Evolutionary conservation across 2,329 filamentous ascomycete species (phyloP), one percentile per base, ranked within the genome.

Genomic region (Cladosporium cucumerinum): DNA sequence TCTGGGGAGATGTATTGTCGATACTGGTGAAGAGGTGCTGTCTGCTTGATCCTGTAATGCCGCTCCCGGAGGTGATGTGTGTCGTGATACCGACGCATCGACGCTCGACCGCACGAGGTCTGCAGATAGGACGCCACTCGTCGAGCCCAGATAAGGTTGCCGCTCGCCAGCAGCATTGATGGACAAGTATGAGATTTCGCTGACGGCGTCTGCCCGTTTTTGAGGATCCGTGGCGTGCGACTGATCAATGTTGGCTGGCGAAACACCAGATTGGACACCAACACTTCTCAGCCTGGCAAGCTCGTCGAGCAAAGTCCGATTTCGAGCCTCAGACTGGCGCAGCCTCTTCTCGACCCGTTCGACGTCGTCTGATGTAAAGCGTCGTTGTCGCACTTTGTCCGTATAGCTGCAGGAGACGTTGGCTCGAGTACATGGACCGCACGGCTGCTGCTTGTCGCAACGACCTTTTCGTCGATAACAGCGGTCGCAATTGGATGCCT

Each of bases 161-260:
- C 75, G 73, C 4, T 80, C 79, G 0, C 80, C 79, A 8, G 78
- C 79, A 5, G 78, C 79, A 39, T 74, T 78, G 18, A 78, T 72
- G 7, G 78, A 79, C n/a, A 81, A 71, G 62, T 78, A 78, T 0
- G 79, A 78, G n/a, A 81, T 78, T 63, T 81, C 77, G 30, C 61
- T 66, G 18, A 64, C 64, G 2, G 61, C 64, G 49, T 67, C 66
- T 21, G 59, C 52, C 25, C 59, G 77, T 77, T 0, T 77, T 74
- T 2, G 79, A 74, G 25, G 78, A 77, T n/a, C 71, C 68, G 46
- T 67, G 57, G n/a, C 65, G 64, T 14, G 66, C 64, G 43, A 59
- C 14, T 34, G 61, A 21, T 62, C 61, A 10, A 51, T 63, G 7
- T 30, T 28, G 11, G 52, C 23, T 36, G 61, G 61, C 48, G 18